phyloP scores from a whole-genome alignment of 352 stramenopile species.

The Halophytophthora polymorphica region DNA sequence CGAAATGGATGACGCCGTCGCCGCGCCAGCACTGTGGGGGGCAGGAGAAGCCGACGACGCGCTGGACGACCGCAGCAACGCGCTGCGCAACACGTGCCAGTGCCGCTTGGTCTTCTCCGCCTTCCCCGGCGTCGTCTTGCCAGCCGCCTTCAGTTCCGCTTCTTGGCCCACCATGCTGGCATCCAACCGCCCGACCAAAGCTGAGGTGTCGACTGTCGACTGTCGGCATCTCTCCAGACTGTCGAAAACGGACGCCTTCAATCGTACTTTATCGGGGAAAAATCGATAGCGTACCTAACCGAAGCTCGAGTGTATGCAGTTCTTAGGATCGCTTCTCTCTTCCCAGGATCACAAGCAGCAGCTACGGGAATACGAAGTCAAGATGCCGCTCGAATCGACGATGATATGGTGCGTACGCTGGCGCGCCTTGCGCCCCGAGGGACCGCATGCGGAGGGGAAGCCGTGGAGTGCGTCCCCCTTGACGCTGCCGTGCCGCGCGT shows the following conservation, averaged over 20 bases:
- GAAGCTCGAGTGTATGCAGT: background rate
- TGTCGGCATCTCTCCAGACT: too few species aligned
- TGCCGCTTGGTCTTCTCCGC: conserved; percentile 49
- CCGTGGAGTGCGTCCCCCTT: background rate
- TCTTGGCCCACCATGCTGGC: conserved; percentile 12
- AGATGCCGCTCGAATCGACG: conserved; percentile 86
- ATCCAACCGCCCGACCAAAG: too few species aligned
- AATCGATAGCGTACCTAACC: conserved; percentile 4
- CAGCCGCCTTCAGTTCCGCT: background rate
- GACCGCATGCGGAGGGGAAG: background rate
- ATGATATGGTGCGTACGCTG: conserved; percentile 86
- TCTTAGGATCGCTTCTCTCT: conserved; percentile 11
- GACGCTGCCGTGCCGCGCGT: background rate
- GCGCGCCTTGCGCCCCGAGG: background rate
- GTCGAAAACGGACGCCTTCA: conserved; percentile 7
- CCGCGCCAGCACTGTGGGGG: background rate
- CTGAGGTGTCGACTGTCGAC: too few species aligned
- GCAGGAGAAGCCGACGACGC: conserved; percentile 1
- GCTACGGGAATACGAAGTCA: conserved; percentile 15
- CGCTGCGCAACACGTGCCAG: conserved; percentile 68
- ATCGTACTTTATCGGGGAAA: background rate
- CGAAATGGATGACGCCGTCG: conserved; percentile 57
- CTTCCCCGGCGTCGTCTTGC: conserved; percentile 12
- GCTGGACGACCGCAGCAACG: conserved; percentile 34
- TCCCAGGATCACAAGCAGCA: conserved; percentile 14